A percentile compares a stretch with the other conserved stretches of the same genome.
These are phyloP conservation scores for Penicillium sp. DNA, from an alignment of 2,329 filamentous ascomycete genomes.

Conservation along the genomic window DNA sequence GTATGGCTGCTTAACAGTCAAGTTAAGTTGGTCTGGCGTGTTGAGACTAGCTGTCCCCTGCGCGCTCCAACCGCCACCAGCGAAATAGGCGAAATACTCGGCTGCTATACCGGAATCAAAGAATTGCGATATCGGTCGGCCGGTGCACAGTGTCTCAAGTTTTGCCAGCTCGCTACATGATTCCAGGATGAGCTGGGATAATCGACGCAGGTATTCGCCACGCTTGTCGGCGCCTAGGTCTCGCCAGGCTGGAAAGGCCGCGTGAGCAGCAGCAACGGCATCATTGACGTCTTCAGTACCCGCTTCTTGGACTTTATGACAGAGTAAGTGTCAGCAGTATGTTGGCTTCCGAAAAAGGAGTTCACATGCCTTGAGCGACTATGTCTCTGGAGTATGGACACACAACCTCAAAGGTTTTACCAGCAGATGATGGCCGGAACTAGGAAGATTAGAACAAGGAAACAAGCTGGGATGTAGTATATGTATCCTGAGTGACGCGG, in stretches of 20 bases:
- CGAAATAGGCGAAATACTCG: conserved; percentile 27
- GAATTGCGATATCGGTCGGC: conserved; percentile 32
- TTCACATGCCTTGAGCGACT: conserved; percentile 27
- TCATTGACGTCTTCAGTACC: conserved; percentile 32
- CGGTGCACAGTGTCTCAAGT: conserved; percentile 38
- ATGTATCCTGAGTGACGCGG: background rate
- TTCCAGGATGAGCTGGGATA: conserved; percentile 32
- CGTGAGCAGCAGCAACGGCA: conserved; percentile 38
- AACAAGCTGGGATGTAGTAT: background rate
- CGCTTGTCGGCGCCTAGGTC: conserved; percentile 34
- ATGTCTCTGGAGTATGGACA: conserved; percentile 31
- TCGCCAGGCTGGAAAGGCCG: conserved; percentile 39
- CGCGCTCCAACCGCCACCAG: conserved; percentile 28
- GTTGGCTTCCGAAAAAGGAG: background rate
- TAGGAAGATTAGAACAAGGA: conserved; percentile 1
- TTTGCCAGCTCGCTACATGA: conserved; percentile 30
- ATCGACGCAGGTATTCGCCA: conserved; percentile 32
- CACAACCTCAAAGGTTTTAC: conserved; percentile 30
- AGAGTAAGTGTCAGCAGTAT: background rate
- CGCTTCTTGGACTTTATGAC: conserved; percentile 31
- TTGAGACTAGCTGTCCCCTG: conserved; percentile 33
- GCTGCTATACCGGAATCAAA: conserved; percentile 24
- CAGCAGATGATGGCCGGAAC: conserved; percentile 29
- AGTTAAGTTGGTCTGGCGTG: conserved; percentile 26
- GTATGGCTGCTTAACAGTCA: conserved; percentile 49